Conservation (phyloP, 2,329 filamentous ascomycete genomes). For the Botryotinia narcissicola region DNA sequence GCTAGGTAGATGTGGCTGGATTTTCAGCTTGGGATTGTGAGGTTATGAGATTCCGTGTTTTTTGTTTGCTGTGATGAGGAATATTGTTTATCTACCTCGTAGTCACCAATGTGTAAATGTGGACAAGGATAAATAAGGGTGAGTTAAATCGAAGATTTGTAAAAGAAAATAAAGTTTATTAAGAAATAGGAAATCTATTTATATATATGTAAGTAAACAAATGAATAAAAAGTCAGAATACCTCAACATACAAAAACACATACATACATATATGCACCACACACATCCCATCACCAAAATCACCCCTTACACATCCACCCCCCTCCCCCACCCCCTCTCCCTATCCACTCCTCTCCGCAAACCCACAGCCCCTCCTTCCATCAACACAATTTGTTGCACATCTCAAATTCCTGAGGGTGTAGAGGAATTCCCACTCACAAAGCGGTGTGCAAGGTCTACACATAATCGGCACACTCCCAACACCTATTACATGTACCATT, state of each 20-base stretch:
- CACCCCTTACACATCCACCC: not conserved
- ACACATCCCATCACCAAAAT: not conserved
- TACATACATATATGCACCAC: not conserved
- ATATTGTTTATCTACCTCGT: too few relatives aligned
- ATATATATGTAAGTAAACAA: not conserved
- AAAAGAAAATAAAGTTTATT: not conserved
- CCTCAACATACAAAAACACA: not conserved
- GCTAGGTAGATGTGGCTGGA: too few relatives aligned
- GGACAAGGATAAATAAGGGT: not conserved
- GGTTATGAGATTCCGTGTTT: too few relatives aligned
- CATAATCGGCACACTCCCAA: not conserved
- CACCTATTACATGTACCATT: not conserved
- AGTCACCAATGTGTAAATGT: too few relatives aligned
- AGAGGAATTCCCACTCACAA: not conserved
- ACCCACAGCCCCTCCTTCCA: not conserved
- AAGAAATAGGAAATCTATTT: not conserved
- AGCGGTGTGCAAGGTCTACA: not conserved
- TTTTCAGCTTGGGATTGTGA: too few relatives aligned
- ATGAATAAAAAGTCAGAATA: not conserved
- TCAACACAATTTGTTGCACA: not conserved
- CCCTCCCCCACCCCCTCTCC: not conserved
- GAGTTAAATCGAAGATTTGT: fast-evolving
- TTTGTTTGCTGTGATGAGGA: too few relatives aligned
- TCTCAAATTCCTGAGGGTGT: not conserved
- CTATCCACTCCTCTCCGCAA: not conserved